These are phyloP conservation scores for Trichoderma afroharzianum DNA, from an alignment of 2,329 filamentous ascomycete genomes.

Conservation along the genomic window DNA sequence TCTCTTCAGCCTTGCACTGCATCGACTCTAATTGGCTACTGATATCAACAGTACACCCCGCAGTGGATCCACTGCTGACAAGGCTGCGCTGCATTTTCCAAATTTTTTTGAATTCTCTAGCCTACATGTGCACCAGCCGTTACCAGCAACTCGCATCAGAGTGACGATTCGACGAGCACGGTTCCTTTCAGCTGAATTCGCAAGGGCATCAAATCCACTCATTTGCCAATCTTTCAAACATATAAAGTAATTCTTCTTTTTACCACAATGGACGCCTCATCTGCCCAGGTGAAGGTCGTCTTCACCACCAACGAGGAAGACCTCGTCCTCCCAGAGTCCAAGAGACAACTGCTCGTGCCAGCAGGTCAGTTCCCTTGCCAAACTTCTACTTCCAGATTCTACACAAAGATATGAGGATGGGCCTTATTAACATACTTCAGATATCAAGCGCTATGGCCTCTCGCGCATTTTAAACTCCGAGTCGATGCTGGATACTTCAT, in stretches of 20 bases:
- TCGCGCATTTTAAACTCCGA: conserved; percentile 69
- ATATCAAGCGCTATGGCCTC: conserved; percentile 67
- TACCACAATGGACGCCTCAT: conserved; percentile 34
- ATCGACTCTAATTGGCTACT: not conserved
- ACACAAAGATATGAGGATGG: no score
- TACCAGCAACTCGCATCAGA: not conserved
- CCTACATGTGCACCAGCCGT: not conserved
- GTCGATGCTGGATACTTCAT: conserved; percentile 62
- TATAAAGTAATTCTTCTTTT: not conserved
- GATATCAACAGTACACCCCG: not conserved
- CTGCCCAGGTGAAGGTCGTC: conserved; percentile 61
- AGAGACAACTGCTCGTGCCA: conserved; percentile 60
- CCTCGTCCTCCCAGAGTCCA: conserved; percentile 59
- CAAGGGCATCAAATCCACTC: not conserved
- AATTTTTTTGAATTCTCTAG: conserved; percentile 5
- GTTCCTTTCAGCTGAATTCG: not conserved
- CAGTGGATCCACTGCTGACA: conserved; percentile 12
- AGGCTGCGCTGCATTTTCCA: conserved; percentile 17
- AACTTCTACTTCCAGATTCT: not conserved
- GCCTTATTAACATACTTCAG: conserved; percentile 32
- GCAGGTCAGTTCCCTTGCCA: conserved; percentile 41
- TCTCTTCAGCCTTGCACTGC: not conserved
- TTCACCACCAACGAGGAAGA: conserved; percentile 63
- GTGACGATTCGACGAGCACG: not conserved
- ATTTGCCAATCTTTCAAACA: not conserved